Conservation (phyloP, 495 filamentous ascomycete genomes). For the Aspergillus egyptiacus region DNA sequence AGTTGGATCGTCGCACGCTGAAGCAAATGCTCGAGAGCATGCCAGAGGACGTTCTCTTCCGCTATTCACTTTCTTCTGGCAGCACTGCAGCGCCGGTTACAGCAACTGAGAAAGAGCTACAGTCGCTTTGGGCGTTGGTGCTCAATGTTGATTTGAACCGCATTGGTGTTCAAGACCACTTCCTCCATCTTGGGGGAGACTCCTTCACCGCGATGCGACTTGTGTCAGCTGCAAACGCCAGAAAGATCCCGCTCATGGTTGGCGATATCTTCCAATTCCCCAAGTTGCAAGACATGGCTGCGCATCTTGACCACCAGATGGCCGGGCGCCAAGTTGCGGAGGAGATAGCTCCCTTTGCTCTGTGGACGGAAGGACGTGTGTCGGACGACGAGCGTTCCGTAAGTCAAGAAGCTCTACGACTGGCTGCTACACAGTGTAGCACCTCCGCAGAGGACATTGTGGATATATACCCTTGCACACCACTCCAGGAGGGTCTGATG, state of each 20-base stretch:
- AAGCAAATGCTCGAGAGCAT: conserved; percentile 15
- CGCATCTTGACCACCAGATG: background rate
- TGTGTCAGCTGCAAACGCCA: background rate
- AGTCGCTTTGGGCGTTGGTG: conserved; percentile 29
- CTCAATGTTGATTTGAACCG: conserved; percentile 27
- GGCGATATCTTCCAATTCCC: background rate
- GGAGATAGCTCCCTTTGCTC: background rate
- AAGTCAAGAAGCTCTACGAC: background rate
- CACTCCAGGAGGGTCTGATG: conserved; percentile 57
- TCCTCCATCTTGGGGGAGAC: conserved; percentile 34
- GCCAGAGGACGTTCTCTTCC: conserved; percentile 8
- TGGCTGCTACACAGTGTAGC: conserved; percentile 9
- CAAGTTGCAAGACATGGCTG: conserved; percentile 16
- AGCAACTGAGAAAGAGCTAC: background rate
- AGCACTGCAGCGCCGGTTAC: background rate
- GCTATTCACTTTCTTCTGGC: conserved; percentile 2
- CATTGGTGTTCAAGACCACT: conserved; percentile 41
- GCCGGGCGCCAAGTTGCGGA: background rate
- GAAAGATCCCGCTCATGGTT: background rate
- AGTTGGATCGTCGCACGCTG: conserved; percentile 34
- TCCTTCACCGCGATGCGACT: conserved; percentile 18
- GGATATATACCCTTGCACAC: conserved; percentile 55
- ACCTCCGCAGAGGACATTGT: conserved; percentile 22
- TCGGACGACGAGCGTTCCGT: background rate
- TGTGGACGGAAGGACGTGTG: background rate